A percentile compares a stretch with the other conserved stretches of the same genome.
These are phyloP conservation scores for Quercus wislizeni DNA, from an alignment of 306 rosid genomes.

Conservation along the genomic window DNA sequence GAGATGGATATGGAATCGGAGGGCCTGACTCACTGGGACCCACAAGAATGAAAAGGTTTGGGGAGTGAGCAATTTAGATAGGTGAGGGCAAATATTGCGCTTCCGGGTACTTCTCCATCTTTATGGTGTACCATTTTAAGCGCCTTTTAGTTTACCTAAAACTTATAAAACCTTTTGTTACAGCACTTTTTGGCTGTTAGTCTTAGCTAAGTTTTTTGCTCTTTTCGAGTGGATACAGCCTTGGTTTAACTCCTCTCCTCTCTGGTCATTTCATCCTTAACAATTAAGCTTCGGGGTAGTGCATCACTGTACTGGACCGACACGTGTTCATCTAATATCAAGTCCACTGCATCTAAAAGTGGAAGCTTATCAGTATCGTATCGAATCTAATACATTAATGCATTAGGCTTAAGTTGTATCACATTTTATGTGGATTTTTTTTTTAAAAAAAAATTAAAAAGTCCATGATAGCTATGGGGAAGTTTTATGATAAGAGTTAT, in stretches of 20 bases:
- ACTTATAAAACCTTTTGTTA: neutral
- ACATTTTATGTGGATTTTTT: too few relatives aligned
- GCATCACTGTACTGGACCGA: too few relatives aligned
- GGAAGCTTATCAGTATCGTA: too few relatives aligned
- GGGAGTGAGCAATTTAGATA: neutral
- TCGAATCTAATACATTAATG: too few relatives aligned
- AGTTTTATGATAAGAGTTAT: too few relatives aligned
- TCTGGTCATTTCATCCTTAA: neutral
- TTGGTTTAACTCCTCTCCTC: neutral
- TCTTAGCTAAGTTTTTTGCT: neutral
- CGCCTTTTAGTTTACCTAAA: neutral
- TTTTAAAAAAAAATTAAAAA: too few relatives aligned
- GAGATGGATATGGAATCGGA: neutral
- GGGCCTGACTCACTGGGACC: neutral
- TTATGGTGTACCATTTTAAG: constrained; percentile 19
- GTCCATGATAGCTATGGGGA: too few relatives aligned
- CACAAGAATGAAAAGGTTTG: neutral
- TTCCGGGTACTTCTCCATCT: constrained; percentile 4
- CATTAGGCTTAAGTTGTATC: too few relatives aligned
- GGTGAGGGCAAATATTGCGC: neutral
- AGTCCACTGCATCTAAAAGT: too few relatives aligned
- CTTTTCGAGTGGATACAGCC: neutral
- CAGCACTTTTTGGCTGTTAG: neutral
- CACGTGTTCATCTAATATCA: too few relatives aligned
- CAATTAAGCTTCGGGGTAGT: too few relatives aligned